These are phyloP conservation scores for Phytophthora sojae DNA, from an alignment of 352 stramenopile genomes.

Conservation along the genomic window DNA sequence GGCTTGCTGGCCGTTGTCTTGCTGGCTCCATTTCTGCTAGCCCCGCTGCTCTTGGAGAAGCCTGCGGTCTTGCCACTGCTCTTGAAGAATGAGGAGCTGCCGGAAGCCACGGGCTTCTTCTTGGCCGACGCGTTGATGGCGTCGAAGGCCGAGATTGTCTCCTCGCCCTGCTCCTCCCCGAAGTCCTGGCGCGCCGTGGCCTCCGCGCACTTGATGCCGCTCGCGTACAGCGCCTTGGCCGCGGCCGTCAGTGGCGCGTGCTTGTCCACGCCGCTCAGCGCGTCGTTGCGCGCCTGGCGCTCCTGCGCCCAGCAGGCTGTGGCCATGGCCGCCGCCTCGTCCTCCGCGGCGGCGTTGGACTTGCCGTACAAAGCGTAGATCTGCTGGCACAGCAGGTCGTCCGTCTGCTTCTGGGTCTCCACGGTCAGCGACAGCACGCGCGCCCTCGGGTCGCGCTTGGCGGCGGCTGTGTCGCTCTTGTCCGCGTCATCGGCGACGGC, in stretches of 20 bases:
- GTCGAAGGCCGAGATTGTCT: constrained; percentile 76
- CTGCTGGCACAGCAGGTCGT: constrained; percentile 41
- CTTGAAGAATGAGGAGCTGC: constrained; percentile 51
- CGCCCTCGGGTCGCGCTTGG: constrained; percentile 50
- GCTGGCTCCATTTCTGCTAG: constrained; percentile 18
- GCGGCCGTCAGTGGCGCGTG: constrained; percentile 47
- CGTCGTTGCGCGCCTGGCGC: constrained; percentile 64
- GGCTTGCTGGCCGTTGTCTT: constrained; percentile 35
- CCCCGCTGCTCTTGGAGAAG: constrained; percentile 29
- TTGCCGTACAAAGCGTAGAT: constrained; percentile 69
- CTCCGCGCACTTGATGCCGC: constrained; percentile 55
- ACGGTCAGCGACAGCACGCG: constrained; percentile 52
- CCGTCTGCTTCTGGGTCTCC: not conserved
- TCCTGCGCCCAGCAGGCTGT: constrained; percentile 67
- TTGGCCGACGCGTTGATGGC: constrained; percentile 45
- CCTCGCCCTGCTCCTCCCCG: constrained; percentile 59
- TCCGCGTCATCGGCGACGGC: constrained; percentile 5
- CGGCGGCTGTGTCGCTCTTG: constrained; percentile 29
- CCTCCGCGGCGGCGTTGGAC: constrained; percentile 6
- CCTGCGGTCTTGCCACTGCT: constrained; percentile 20
- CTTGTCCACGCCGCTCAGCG: constrained; percentile 52
- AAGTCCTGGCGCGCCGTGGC: constrained; percentile 67
- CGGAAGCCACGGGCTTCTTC: constrained; percentile 21
- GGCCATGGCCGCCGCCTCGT: constrained; percentile 35
- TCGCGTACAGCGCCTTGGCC: constrained; percentile 62